A percentile compares a stretch with the other conserved stretches of the same genome.
Conservation (phyloP, 352 stramenopile genomes). For the Phytopythium boreale region DNA sequence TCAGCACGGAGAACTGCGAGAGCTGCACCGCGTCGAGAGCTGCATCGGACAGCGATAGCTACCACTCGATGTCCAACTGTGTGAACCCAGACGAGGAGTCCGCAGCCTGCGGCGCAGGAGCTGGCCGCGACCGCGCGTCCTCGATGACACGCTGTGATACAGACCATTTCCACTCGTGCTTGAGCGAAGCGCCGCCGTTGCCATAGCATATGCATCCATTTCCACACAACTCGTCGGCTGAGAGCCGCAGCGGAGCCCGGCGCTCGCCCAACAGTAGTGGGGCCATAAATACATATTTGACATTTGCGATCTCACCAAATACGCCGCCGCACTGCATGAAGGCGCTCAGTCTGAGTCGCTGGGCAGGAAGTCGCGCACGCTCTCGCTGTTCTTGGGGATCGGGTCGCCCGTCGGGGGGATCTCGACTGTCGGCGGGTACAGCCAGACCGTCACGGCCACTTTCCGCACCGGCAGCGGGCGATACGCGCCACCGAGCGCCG, state of each 20-base stretch:
- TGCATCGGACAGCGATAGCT: background rate
- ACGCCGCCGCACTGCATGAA: background rate
- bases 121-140: constrained; percentile 1
- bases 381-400: constrained; percentile 35
- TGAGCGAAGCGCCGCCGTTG: background rate
- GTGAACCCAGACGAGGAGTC: background rate
- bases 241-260: background rate
- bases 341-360: background rate
- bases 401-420: constrained; percentile 57
- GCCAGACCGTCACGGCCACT: constrained; percentile 56
- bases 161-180: constrained; percentile 1
- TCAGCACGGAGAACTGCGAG: background rate
- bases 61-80: background rate
- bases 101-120: no score
- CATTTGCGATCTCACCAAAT: background rate
- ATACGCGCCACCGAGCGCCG: constrained; percentile 29
- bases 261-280: no score
- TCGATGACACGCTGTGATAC: constrained; percentile 3
- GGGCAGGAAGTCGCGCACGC: constrained; percentile 51
- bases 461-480: constrained; percentile 51
- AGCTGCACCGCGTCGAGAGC: background rate
- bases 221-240: background rate
- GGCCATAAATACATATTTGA: background rate
- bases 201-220: background rate
- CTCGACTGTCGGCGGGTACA: constrained; percentile 65